A percentile compares a stretch with the other conserved stretches of the same genome.
Conservation (phyloP, 2,329 filamentous ascomycete species). For the Xylariales sp. region DNA sequence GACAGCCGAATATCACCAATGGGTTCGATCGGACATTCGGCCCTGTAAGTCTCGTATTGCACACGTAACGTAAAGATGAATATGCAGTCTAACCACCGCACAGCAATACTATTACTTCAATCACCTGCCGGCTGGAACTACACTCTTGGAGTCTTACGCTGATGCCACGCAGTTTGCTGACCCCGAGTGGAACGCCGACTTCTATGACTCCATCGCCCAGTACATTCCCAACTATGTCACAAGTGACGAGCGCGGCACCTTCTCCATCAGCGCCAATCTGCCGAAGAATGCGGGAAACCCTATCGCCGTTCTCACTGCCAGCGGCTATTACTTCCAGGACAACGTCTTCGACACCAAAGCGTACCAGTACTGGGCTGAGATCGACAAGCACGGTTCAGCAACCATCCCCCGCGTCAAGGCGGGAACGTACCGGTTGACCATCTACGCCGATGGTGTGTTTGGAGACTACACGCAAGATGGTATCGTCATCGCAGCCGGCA, state of each 20-base stretch:
- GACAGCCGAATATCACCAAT: slow-evolving; percentile 53
- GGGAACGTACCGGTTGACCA: slow-evolving; percentile 57
- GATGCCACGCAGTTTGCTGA: slow-evolving; percentile 50
- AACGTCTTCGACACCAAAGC: slow-evolving; percentile 50
- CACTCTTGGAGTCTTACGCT: slow-evolving; percentile 41
- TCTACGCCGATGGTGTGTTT: slow-evolving; percentile 60
- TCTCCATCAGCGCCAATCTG: slow-evolving; percentile 45
- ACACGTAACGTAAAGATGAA: neutral
- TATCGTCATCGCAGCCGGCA: slow-evolving; percentile 35
- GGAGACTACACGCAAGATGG: slow-evolving; percentile 54
- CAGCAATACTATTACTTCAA: slow-evolving; percentile 60
- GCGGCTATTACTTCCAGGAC: slow-evolving; percentile 52
- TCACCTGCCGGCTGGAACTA: slow-evolving; percentile 40
- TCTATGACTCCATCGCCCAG: slow-evolving; percentile 60
- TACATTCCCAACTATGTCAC: slow-evolving; percentile 57
- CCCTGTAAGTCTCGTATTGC: slow-evolving; percentile 24
- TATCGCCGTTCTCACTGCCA: slow-evolving; percentile 51
- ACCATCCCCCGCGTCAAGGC: slow-evolving; percentile 49
- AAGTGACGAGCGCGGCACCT: slow-evolving; percentile 43
- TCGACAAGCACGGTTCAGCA: slow-evolving; percentile 41
- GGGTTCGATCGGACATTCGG: slow-evolving; percentile 64
- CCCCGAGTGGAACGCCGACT: slow-evolving; percentile 51
- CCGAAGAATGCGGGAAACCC: slow-evolving; percentile 46
- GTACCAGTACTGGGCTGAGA: slow-evolving; percentile 59
- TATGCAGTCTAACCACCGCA: neutral